Base-by-base conservation (phyloP, 257 asterid genomes). In the Fraxinus americana region DNA sequence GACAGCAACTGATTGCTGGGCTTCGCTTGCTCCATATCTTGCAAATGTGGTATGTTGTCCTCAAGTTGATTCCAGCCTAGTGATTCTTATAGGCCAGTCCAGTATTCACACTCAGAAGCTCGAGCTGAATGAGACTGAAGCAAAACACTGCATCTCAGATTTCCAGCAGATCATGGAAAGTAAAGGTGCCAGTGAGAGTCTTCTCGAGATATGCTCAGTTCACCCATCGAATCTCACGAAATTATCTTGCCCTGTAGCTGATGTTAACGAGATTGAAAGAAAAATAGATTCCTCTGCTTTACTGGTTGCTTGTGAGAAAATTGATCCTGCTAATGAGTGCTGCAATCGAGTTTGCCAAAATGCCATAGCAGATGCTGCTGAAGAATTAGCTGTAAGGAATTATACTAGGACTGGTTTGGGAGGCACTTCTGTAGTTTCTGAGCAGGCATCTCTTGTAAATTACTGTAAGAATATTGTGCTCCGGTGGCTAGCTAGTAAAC, bases 41-140 rank as follows among this genome's bases (percentile, higher is more conserved):
- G 85, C 89, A 3, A 83, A 80, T 72, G 85, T 48, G 25, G 78
- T 83, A 14, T 80, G 87, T 65, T 83, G 87, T 41, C 89, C 89
- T 71, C 85, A 83, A 50, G 76, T 77, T 63, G 83, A 83, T 54
- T 83, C 85, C 12, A 72, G 72, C 43, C 73, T 85, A 7, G 77
- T 32, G 36, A 74, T 83, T 77, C 83, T 85, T n/a, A 43, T 78
- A 48, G 87, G 87, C 61, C 78, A 85, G 67, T 72, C 80, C 13
- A 72, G 83, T 36, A 72, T 25, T 19, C 36, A 73, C 17, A 69
- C 84, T 5, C 77, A 72, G 21, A 75, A 70, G 77, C 82, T 80
- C 4, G 74, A 76, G 2, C 39, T 80, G 43, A 74, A 80, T n/a
- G 67, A 4, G 19, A 80, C 82, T 43, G 77, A 85, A 19, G 85